A percentile compares a stretch with the other conserved stretches of the same genome.
phyloP scores from a whole-genome alignment of 768 basidiomycete species.

The Pleurotus giganteus region DNA sequence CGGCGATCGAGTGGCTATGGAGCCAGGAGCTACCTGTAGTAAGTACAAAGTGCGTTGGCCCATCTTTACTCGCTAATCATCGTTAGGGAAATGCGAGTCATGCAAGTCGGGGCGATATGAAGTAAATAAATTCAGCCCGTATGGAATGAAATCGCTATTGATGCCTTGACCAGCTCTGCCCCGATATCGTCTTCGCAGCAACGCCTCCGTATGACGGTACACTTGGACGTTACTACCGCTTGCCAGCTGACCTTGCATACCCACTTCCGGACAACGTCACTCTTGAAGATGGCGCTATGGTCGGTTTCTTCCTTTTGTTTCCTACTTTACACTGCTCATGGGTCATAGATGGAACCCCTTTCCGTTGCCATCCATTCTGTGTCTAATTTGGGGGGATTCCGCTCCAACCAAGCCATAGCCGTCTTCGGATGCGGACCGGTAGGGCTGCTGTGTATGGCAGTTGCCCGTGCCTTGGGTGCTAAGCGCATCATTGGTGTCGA shows the following conservation, averaged over 20 bases:
- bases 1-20: constrained; percentile 89
- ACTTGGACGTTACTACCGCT: constrained; percentile 78
- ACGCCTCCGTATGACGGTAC: constrained; percentile 95
- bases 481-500: constrained; percentile 83
- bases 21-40: constrained; percentile 87
- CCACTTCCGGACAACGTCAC: constrained; percentile 79
- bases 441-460: constrained; percentile 90
- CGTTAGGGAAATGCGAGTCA: constrained; percentile 59
- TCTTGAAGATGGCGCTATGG: constrained; percentile 95
- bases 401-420: constrained; percentile 71
- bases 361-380: constrained; percentile 92
- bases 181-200: constrained; percentile 84
- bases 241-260: constrained; percentile 85
- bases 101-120: constrained; percentile 87
- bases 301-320: constrained; percentile 25
- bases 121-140: constrained; percentile 34
- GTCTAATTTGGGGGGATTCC: constrained; percentile 68
- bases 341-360: constrained; percentile 85
- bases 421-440: constrained; percentile 89
- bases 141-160: neutral
- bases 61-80: constrained; percentile 8
- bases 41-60: constrained; percentile 17
- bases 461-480: constrained; percentile 93
- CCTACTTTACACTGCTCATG: neutral
- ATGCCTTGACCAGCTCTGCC: constrained; percentile 59